These are phyloP conservation scores for Apophysomyces variabilis DNA, from an alignment of 371 early-diverging fungal genomes.

Conservation along the genomic window DNA sequence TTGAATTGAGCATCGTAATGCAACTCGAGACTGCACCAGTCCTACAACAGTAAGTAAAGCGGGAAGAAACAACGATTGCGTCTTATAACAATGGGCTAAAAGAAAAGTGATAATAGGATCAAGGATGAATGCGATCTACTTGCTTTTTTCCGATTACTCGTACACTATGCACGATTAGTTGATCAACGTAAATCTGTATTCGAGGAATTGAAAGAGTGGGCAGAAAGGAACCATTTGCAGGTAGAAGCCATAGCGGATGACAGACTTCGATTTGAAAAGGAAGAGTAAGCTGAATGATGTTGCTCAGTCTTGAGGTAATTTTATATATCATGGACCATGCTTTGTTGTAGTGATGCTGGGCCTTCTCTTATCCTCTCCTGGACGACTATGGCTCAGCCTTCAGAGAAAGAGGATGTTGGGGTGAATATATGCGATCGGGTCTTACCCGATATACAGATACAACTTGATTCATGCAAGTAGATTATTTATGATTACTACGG, in stretches of 20 bases:
- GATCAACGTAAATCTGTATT: constrained; percentile 27
- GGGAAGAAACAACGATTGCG: background rate
- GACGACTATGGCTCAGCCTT: constrained; percentile 14
- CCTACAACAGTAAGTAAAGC: constrained; percentile 29
- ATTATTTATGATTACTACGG: too few relatives aligned
- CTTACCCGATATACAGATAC: constrained; percentile 21
- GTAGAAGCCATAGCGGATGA: constrained; percentile 21
- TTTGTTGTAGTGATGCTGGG: constrained; percentile 6
- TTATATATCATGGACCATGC: too few relatives aligned
- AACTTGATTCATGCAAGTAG: constrained; percentile 17
- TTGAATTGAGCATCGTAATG: constrained; percentile 37
- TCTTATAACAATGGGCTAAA: too few relatives aligned
- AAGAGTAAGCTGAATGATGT: constrained; percentile 11
- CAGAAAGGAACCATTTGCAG: constrained; percentile 9
- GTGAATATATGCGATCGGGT: constrained; percentile 28
- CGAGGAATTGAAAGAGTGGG: constrained; percentile 14
- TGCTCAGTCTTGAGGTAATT: too few relatives aligned
- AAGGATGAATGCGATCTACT: constrained; percentile 34
- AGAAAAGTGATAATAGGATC: constrained; percentile 22
- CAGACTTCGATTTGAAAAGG: constrained; percentile 28
- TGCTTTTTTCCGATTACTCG: constrained; percentile 35
- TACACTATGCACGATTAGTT: constrained; percentile 31
- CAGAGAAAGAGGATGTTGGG: background rate
- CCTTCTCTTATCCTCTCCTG: constrained; percentile 26
- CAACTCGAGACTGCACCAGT: constrained; percentile 30